phyloP scores from a whole-genome alignment of 2,329 filamentous ascomycete genomes.

The Penicillium sp. region DNA sequence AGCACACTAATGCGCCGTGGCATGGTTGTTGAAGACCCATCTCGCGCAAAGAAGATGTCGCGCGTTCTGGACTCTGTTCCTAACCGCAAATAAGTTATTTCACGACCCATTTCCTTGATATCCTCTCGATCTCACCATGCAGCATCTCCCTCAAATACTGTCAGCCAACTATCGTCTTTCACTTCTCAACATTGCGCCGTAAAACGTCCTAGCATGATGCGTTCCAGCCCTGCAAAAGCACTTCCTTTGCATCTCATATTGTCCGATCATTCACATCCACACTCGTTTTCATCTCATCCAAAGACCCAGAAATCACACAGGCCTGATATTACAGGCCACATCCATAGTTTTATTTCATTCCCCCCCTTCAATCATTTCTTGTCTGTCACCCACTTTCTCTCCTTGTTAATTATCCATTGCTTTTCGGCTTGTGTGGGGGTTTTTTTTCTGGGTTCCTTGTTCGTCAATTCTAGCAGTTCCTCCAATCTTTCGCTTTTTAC shows the following conservation, averaged over 20 bases:
- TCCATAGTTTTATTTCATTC: not conserved
- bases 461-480: not conserved
- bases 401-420: not conserved
- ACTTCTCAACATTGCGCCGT: not conserved
- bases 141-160: not conserved
- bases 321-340: not conserved
- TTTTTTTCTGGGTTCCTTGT: not conserved
- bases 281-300: conserved; percentile 10
- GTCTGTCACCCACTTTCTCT: not conserved
- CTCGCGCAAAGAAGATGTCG: conserved; percentile 68
- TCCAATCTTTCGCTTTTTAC: not conserved
- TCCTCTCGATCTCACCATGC: not conserved
- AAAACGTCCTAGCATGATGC: conserved; percentile 11
- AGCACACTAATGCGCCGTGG: conserved; percentile 64
- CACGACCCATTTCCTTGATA: not conserved
- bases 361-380: not conserved
- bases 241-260: conserved; percentile 8
- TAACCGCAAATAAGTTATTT: conserved; percentile 9
- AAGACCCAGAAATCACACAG: not conserved
- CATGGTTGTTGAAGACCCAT: conserved; percentile 67
- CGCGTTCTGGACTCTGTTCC: conserved; percentile 35
- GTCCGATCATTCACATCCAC: not conserved
- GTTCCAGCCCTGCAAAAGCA: conserved; percentile 24
- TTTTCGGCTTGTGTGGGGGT: not conserved
- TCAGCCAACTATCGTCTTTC: not conserved